Evolutionary conservation across 345 rosid genomes (phyloP), one percentile per base, ranked within the genome.

Genomic region (Stellera chamaejasme): DNA sequence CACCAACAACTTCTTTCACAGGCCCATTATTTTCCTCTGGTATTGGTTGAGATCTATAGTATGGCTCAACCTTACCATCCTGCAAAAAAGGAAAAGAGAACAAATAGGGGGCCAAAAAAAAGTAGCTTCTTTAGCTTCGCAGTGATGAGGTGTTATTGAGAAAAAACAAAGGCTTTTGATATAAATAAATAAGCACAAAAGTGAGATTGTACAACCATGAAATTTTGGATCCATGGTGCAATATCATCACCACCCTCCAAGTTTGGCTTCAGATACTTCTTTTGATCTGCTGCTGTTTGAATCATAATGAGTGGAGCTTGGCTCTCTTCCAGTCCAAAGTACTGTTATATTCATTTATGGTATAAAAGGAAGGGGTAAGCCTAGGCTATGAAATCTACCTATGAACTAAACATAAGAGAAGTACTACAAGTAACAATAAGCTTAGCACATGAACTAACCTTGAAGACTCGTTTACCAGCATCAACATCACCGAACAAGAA

Each of bases 1-100:
- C 97, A 15, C 87, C 96, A 44, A 93, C 97, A 12, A 90, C 83
- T 36, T 89, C 88, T 78, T 93, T 90, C 63, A 87, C 96, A 11
- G 97, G 96, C 63, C 85, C 96, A 0, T 75, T 69, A 71, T 93
- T 93, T 50, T 69, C 85, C 66, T 79, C 77, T 25, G 99, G 97
- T 44, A 93, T 74, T 15, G 97, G 95, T 66, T 93, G 94, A 54
- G 99, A 90, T 71, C 87, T 89, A 63, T 39, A 79, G 70, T 50
- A 82, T 52, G 79, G 76, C 1, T 47, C 62, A 61, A 85, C 83
- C 45, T 84, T 90, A 5, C 97, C 99, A n/a, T 75, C 95, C 99
- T 93, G 89, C 65, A 78, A 44, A 47, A 49, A 19, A 19, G 1
- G 23, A 19, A 19, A 19, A 19, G 23, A 19, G 23, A 19, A 19